A percentile compares a stretch with the other conserved stretches of the same genome.
Conservation (phyloP, 108 stramenopile genomes). For the Cylindrotheca closterium region DNA sequence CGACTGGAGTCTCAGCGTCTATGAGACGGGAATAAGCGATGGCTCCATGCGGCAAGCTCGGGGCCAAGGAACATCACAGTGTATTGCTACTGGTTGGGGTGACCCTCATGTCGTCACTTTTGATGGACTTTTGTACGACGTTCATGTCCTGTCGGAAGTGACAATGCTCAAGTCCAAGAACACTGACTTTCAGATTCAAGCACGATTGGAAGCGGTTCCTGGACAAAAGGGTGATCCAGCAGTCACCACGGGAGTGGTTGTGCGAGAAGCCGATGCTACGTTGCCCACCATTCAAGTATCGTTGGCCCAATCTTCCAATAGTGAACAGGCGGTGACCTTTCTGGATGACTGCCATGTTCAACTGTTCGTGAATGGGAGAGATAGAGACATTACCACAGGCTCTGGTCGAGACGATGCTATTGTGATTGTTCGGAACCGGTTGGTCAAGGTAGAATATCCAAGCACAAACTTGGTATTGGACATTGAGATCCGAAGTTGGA, state of each 20-base stretch:
- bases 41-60: too few species aligned
- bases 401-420: not conserved
- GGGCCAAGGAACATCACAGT: too few species aligned
- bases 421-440: too few species aligned
- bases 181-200: conserved; percentile 1
- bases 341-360: not conserved
- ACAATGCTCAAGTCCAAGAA: conserved; percentile 4
- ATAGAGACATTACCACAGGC: not conserved
- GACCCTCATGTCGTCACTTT: conserved; percentile 17
- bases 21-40: too few species aligned
- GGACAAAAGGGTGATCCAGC: not conserved
- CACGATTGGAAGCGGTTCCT: not conserved
- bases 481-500: not conserved
- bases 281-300: not conserved
- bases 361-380: not conserved
- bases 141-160: conserved; percentile 6
- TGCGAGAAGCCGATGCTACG: not conserved
- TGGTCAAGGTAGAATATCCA: not conserved
- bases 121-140: conserved; percentile 7
- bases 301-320: not conserved
- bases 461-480: not conserved
- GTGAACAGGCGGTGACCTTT: not conserved
- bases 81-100: conserved; percentile 8
- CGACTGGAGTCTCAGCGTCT: too few species aligned
- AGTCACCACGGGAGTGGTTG: not conserved